Conservation (phyloP, 2,329 filamentous ascomycete genomes). For the Trematosphaeria pertusa region DNA sequence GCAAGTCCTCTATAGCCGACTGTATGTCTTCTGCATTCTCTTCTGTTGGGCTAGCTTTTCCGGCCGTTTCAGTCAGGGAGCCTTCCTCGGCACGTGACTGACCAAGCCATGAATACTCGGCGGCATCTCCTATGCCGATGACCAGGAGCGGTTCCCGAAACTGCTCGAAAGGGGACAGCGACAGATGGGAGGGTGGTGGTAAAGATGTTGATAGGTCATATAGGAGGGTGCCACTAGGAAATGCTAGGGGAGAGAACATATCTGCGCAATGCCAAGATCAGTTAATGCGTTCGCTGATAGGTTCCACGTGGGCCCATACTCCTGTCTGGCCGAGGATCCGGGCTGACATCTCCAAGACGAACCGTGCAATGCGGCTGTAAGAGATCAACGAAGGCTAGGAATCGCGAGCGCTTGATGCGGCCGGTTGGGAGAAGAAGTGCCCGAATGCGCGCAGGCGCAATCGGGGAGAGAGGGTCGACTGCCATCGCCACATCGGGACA, state of each 20-base stretch:
- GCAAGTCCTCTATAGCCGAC: constrained; percentile 73
- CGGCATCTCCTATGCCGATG: constrained; percentile 83
- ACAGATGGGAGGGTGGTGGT: constrained; percentile 78
- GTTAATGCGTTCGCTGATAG: constrained; percentile 32
- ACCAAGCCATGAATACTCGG: constrained; percentile 63
- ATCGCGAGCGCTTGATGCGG: constrained; percentile 81
- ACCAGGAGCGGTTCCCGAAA: constrained; percentile 85
- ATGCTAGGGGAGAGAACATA: constrained; percentile 91
- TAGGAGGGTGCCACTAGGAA: constrained; percentile 83
- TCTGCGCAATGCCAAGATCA: constrained; percentile 61
- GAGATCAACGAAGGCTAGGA: constrained; percentile 77
- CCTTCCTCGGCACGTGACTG: constrained; percentile 41
- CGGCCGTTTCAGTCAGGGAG: constrained; percentile 13
- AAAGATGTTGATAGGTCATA: constrained; percentile 86
- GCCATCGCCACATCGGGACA: constrained; percentile 71
- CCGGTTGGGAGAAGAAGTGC: constrained; percentile 87
- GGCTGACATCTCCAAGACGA: constrained; percentile 82
- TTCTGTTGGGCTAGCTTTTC: constrained; percentile 19
- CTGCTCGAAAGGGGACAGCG: constrained; percentile 86
- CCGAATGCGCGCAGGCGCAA: constrained; percentile 89
- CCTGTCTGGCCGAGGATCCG: constrained; percentile 83
- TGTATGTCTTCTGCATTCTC: constrained; percentile 48
- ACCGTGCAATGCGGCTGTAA: constrained; percentile 82
- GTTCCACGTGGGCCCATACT: constrained; percentile 64
- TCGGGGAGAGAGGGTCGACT: constrained; percentile 86